These are phyloP conservation scores for Zygotorulaspora mrakii DNA, from an alignment of 1,139 yeast genomes.

Conservation along the genomic window DNA sequence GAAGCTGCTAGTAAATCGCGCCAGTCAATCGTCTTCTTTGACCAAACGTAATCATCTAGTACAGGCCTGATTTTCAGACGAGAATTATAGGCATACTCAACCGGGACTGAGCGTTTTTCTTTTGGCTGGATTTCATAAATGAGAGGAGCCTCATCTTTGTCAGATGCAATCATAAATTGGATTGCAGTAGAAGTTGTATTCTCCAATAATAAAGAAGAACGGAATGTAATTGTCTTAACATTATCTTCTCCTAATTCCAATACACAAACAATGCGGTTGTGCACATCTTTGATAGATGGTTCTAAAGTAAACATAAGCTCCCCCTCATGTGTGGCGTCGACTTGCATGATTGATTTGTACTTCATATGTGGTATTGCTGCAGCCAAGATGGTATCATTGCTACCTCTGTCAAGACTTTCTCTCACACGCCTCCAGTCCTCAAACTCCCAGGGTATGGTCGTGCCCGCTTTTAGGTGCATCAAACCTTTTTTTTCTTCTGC, in stretches of 20 bases:
- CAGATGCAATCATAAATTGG: constrained; percentile 46
- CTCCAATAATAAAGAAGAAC: constrained; percentile 68
- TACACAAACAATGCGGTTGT: constrained; percentile 71
- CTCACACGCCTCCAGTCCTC: constrained; percentile 90
- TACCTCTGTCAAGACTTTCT: constrained; percentile 70
- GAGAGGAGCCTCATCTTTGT: constrained; percentile 31
- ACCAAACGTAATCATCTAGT: constrained; percentile 60
- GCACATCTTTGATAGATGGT: constrained; percentile 63
- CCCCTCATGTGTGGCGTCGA: constrained; percentile 68
- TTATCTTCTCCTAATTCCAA: constrained; percentile 67
- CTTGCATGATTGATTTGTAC: constrained; percentile 54
- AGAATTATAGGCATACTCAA: constrained; percentile 60
- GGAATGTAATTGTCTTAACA: constrained; percentile 68
- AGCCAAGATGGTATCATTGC: constrained; percentile 57
- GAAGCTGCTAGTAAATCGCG: constrained; percentile 52
- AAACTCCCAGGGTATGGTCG: constrained; percentile 77
- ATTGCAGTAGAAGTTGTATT: constrained; percentile 62
- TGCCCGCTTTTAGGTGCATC: constrained; percentile 47
- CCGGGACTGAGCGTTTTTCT: constrained; percentile 61
- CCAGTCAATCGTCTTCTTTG: constrained; percentile 62
- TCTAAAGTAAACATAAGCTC: constrained; percentile 66
- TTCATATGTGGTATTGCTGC: constrained; percentile 55
- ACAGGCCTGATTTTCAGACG: constrained; percentile 61
- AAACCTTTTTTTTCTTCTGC: constrained; percentile 32
- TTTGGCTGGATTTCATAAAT: constrained; percentile 48